Base-by-base conservation (phyloP, 345 rosid species). In the Arabis hirsuta region DNA sequence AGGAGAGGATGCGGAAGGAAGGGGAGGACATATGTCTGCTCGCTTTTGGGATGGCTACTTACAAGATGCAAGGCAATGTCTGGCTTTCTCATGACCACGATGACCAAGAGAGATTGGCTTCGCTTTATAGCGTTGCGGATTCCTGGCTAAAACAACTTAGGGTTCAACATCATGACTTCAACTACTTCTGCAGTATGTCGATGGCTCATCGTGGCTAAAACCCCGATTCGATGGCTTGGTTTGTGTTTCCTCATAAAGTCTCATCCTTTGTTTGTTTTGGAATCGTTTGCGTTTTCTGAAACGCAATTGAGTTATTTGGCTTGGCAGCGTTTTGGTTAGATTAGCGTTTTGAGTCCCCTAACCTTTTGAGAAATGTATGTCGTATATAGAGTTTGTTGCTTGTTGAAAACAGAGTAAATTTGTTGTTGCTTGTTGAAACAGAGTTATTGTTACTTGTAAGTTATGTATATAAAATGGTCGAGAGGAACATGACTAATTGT, bases 111-210 rank as follows among this genome's bases (percentile, higher is more conserved):
- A 83, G 88, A 83, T 78, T 95, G 27, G 70, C 42, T 58, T 95
- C 99, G 10, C 94, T 95, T 34, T 78, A 80, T 54, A 85, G 99
- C 20, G 96, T 95, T 74, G 98, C 99, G 0, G 96, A 95, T 82
- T 95, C 99, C 6, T 95, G 99, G 99, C 86, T 95, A 45, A 95
- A 91, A 86, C 99, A 95, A 68, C 91, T 95, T 3, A 74, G 84
- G 80, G 98, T 91, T 67, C 91, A 90, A 76, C 99, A 95, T 84
- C 98, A 88, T 53, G 99, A 95, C 82, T 95, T 88, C 81, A 83
- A 88, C 81, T 88, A 90, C 86, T 95, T 91, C 86, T 83, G 72
- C 36, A 89, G 83, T 71, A 76, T 71, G 72, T 56, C 72, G 11
- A 63, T 56, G 76, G 48, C 34, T 58, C 78, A 80, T 78, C 92